Evolutionary conservation across 2,329 filamentous ascomycete genomes (phyloP).

Genomic region (Talaromyces sp.): DNA sequence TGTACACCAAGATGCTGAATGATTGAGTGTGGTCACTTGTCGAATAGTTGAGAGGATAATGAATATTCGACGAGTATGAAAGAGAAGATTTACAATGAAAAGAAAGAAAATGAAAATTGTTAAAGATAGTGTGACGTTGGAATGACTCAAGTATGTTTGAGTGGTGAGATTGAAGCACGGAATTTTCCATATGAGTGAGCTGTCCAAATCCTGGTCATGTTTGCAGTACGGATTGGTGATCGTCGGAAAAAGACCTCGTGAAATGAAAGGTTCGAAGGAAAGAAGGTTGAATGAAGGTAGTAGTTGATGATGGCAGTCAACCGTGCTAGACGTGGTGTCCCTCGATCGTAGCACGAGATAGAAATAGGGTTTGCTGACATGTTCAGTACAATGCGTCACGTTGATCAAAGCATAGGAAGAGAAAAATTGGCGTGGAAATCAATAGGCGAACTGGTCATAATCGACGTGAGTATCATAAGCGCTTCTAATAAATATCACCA

Average conservation of each 20-base stretch:
- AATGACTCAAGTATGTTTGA: constrained; percentile 1
- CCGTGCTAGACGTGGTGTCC: background rate
- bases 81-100: background rate
- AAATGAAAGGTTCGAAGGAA: background rate
- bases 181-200: background rate
- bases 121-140: constrained; percentile 17
- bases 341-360: background rate
- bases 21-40: background rate
- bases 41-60: background rate
- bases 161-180: background rate
- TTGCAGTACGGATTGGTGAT: background rate
- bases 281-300: constrained; percentile 4
- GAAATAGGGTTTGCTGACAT: background rate
- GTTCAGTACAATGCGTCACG: constrained; percentile 15
- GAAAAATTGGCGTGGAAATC: constrained; percentile 9
- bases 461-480: constrained; percentile 16
- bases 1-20: constrained; percentile 6
- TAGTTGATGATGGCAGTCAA: background rate
- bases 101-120: constrained; percentile 15
- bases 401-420: constrained; percentile 7
- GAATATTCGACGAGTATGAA: constrained; percentile 5
- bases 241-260: background rate
- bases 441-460: constrained; percentile 16
- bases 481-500: constrained; percentile 13
- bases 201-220: background rate